Percentiles rank a stretch among this genome's conserved stretches.
Evolutionary conservation across 202 grass and related monocot species (phyloP).

Genomic region (Cymbopogon flexuosus): DNA sequence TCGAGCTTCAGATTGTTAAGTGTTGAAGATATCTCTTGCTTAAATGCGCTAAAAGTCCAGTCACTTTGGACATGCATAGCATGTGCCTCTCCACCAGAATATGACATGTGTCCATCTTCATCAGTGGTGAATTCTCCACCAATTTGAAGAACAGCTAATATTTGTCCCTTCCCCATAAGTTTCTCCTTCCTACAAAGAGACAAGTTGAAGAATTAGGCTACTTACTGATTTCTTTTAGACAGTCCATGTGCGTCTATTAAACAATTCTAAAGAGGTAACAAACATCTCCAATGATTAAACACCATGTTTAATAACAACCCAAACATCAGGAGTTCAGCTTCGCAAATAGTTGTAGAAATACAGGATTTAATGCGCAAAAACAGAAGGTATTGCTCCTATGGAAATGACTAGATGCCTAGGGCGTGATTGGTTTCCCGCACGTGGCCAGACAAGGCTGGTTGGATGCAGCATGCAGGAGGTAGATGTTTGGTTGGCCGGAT

Average conservation of each 20-base stretch:
- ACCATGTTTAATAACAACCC: not conserved
- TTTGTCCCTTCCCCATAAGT: constrained; percentile 47
- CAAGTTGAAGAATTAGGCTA: not conserved
- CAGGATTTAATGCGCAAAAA: not conserved
- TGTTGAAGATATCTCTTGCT: constrained; percentile 78
- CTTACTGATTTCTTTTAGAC: not conserved
- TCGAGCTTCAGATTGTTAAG: constrained; percentile 67
- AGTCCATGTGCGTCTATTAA: not conserved
- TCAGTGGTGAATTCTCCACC: constrained; percentile 81
- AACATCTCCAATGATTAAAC: not conserved
- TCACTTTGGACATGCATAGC: constrained; percentile 77
- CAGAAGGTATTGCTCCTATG: not conserved
- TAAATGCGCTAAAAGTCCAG: constrained; percentile 63
- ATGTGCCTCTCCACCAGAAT: constrained; percentile 92
- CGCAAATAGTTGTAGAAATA: not conserved
- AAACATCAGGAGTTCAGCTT: not conserved
- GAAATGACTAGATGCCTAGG: not conserved
- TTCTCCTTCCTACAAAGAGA: constrained; percentile 20
- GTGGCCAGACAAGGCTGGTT: not conserved
- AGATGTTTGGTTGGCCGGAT: not conserved
- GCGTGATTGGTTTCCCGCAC: not conserved
- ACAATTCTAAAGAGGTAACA: not conserved
- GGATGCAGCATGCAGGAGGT: not conserved
- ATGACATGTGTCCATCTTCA: constrained; percentile 71
- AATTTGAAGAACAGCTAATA: constrained; percentile 76